These are phyloP conservation scores for Sporobolomyces phaffii DNA, from an alignment of 768 basidiomycete species.

Conservation along the genomic window DNA sequence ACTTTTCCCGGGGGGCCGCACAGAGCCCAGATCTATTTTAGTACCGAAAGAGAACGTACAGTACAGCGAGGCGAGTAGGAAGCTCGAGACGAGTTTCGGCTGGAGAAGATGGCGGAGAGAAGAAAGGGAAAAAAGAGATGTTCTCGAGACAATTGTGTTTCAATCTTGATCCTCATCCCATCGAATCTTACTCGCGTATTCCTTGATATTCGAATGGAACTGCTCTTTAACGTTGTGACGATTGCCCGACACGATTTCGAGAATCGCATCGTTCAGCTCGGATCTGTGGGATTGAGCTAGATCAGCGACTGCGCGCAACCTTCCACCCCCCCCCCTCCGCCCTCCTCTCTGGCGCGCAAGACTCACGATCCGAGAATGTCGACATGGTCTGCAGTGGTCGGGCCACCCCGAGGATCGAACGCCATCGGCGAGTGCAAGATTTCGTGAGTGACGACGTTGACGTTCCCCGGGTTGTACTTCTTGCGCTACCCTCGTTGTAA, in stretches of 20 bases:
- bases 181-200: slow-evolving; percentile 64
- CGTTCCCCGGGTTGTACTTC: slow-evolving; percentile 87
- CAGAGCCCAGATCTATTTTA: too few species aligned
- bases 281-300: slow-evolving; percentile 43
- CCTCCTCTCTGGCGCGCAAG: too few species aligned
- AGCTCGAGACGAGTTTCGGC: too few species aligned
- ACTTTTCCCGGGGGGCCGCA: too few species aligned
- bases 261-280: slow-evolving; percentile 77
- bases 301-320: too few species aligned
- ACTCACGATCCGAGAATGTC: slow-evolving; percentile 64
- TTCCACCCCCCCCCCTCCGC: too few species aligned
- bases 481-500: slow-evolving; percentile 53
- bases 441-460: slow-evolving; percentile 79
- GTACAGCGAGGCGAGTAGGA: too few species aligned
- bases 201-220: slow-evolving; percentile 69
- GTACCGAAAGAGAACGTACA: too few species aligned
- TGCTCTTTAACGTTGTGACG: slow-evolving; percentile 59
- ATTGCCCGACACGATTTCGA: slow-evolving; percentile 79
- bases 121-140: too few species aligned
- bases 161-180: slow-evolving; percentile 56
- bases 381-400: slow-evolving; percentile 64
- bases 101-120: too few species aligned
- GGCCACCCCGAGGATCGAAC: slow-evolving; percentile 75
- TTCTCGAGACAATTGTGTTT: background rate
- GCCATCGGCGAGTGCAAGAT: slow-evolving; percentile 70